These are phyloP conservation scores for Trichoderma erinaceum DNA, from an alignment of 495 filamentous ascomycete species.

Conservation along the genomic window DNA sequence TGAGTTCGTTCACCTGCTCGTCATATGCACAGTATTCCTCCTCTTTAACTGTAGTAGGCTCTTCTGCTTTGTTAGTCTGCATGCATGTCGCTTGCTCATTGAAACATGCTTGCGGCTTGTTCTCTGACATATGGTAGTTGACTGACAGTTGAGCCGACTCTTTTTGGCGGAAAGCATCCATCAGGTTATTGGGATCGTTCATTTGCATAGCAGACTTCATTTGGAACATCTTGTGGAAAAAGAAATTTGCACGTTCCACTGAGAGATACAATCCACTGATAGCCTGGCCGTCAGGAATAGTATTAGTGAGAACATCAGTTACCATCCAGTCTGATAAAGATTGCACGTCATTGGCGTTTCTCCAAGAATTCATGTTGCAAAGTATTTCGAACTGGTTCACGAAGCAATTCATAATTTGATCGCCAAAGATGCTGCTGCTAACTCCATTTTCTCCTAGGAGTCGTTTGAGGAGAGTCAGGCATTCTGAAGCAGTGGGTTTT, in stretches of 20 bases:
- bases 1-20: not conserved
- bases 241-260: not conserved
- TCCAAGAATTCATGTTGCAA: not conserved
- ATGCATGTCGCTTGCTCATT: not conserved
- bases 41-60: not conserved
- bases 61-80: not conserved
- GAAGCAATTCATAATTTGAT: not conserved
- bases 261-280: not conserved
- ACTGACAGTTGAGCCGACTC: not conserved
- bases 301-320: not conserved
- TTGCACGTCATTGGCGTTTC: not conserved
- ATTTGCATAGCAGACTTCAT: not conserved
- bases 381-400: not conserved
- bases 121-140: not conserved
- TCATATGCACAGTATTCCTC: not conserved
- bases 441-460: not conserved
- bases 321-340: not conserved
- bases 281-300: not conserved
- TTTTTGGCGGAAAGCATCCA: not conserved
- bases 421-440: not conserved
- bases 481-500: not conserved
- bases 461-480: not conserved
- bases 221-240: not conserved
- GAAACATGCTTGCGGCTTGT: not conserved
- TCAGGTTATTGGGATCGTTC: not conserved